Evolutionary conservation across 1,139 yeast genomes (phyloP), one percentile per base, ranked within the genome.

Genomic region (Yamadazyma taylorii): DNA sequence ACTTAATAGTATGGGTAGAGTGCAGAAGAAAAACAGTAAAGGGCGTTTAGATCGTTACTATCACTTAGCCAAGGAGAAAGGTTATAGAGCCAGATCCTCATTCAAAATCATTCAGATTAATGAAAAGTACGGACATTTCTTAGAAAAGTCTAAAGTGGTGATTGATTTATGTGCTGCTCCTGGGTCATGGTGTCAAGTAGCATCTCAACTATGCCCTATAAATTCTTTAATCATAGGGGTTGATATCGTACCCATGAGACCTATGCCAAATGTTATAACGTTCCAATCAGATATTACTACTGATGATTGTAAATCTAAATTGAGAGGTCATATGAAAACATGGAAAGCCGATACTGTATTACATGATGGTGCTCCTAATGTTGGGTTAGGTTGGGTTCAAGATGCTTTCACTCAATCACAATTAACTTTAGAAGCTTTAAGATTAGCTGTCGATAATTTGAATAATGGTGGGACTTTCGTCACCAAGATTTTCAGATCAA

Each of bases 331-430:
- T 59, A 83, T 94, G 85, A 92, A 92, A 63, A 90, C 98, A 1
- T 92, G 97, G 97, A 92, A 94, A 56, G 99, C 98, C 1, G 97
- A 94, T 57, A 87, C 96, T 0, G 97, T 92, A 17, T 69, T 94
- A 58, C 98, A 92, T 66, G 99, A 92, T 75, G 99, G 99, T 81
- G 99, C 99, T 19, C 99, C 99, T 19, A 94, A 92, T 58, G 98
- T 92, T 50, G 98, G 98, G 82, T 75, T 90, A 55, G 96, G 96
- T 17, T 94, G 98, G 98, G 92, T 87, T 22, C 98, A 94, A 63
- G 99, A 92, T 79, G 98, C 98, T 1, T 94, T 87, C 66, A 88
- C 97, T 2, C 99, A 92, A 68, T 88, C 97, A 15, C 97, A 92
- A 60, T 79, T 92, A 54, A 94, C 96, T 24, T 71, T 92, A 50